phyloP scores from a whole-genome alignment of 2,329 filamentous ascomycete genomes.

The Fusarium hainanense region DNA sequence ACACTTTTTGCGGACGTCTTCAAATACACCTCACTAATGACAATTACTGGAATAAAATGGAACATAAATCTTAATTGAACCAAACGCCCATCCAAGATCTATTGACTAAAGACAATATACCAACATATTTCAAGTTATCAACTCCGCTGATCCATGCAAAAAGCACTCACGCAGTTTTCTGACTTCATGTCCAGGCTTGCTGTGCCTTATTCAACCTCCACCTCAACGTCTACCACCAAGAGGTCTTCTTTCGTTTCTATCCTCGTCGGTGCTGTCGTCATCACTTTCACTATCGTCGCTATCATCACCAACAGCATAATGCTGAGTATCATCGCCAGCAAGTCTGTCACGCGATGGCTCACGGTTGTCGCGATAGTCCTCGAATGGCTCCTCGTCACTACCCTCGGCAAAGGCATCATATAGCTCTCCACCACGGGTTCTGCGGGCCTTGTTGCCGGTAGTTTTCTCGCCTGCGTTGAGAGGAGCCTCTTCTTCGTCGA shows the following conservation, averaged over 20 bases:
- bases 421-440: slow-evolving; percentile 82
- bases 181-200: slow-evolving; percentile 3
- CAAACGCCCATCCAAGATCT: slow-evolving; percentile 39
- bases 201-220: background rate
- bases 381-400: slow-evolving; percentile 71
- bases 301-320: slow-evolving; percentile 64
- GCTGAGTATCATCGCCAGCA: slow-evolving; percentile 53
- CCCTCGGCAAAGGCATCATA: slow-evolving; percentile 98
- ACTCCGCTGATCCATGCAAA: slow-evolving; percentile 44
- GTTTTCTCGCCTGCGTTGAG: slow-evolving; percentile 61
- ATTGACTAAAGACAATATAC: slow-evolving; percentile 29
- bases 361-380: slow-evolving; percentile 57
- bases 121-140: slow-evolving; percentile 30
- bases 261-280: slow-evolving; percentile 54
- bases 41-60: background rate
- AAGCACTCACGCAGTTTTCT: slow-evolving; percentile 4
- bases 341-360: slow-evolving; percentile 51
- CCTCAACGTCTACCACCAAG: slow-evolving; percentile 37
- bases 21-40: no score
- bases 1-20: no score
- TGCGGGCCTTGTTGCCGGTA: slow-evolving; percentile 58
- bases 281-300: slow-evolving; percentile 56
- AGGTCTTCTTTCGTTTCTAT: slow-evolving; percentile 42
- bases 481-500: slow-evolving; percentile 81
- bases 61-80: slow-evolving; percentile 1